These are phyloP conservation scores for Penicillium olsonii DNA, from an alignment of 2,329 filamentous ascomycete genomes.

Conservation along the genomic window DNA sequence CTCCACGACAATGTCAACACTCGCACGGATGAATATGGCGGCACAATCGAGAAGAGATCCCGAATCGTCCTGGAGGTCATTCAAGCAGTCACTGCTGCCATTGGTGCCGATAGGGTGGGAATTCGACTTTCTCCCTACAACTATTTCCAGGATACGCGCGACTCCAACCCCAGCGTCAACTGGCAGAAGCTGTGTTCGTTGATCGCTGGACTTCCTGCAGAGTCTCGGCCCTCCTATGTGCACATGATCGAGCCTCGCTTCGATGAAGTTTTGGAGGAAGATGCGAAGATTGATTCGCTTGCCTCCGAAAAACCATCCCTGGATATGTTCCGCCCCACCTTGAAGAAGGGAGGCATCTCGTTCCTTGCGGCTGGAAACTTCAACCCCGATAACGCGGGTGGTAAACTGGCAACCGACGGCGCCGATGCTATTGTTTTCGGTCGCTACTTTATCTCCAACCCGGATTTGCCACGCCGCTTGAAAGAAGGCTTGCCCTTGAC, in stretches of 20 bases:
- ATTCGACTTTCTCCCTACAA: constrained; percentile 64
- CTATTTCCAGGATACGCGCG: constrained; percentile 57
- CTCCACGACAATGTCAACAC: constrained; percentile 60
- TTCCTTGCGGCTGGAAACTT: constrained; percentile 37
- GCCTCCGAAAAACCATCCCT: constrained; percentile 33
- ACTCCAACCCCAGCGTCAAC: constrained; percentile 47
- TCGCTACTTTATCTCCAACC: constrained; percentile 46
- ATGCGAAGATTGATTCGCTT: constrained; percentile 46
- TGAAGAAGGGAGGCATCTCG: constrained; percentile 42
- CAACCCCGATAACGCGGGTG: constrained; percentile 22
- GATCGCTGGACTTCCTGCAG: constrained; percentile 39
- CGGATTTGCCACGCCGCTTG: constrained; percentile 44
- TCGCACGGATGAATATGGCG: constrained; percentile 53
- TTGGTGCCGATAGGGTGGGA: constrained; percentile 51
- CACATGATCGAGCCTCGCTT: constrained; percentile 54
- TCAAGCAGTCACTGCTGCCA: constrained; percentile 50
- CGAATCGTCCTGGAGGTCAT: constrained; percentile 57
- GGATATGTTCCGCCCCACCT: constrained; percentile 43
- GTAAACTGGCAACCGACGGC: constrained; percentile 20
- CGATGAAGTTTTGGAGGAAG: constrained; percentile 50
- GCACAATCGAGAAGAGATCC: constrained; percentile 52
- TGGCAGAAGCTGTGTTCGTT: constrained; percentile 50
- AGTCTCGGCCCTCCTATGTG: constrained; percentile 45
- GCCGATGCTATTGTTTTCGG: constrained; percentile 39
- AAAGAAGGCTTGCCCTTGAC: constrained; percentile 38